These are phyloP conservation scores for Boletus vermiculosoides DNA, from an alignment of 768 basidiomycete species.

Conservation along the genomic window DNA sequence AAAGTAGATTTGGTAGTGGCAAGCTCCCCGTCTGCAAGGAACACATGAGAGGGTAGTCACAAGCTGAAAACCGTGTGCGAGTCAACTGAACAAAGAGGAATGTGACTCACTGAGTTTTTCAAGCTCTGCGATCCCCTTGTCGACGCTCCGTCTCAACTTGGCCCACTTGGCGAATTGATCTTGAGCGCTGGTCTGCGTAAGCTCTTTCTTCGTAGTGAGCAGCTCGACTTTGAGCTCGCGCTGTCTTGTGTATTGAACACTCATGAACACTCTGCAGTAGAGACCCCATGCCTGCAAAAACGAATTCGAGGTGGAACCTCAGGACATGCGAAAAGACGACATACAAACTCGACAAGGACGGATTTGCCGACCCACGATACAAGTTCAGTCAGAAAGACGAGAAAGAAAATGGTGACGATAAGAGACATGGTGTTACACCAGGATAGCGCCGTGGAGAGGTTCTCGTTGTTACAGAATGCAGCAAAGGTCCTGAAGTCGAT, in stretches of 20 bases:
- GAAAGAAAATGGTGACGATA: slow-evolving; percentile 74
- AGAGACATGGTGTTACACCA: slow-evolving; percentile 57
- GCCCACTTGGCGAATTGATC: slow-evolving; percentile 99
- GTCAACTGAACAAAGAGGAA: not conserved
- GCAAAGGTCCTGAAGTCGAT: not conserved
- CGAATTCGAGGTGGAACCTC: slow-evolving; percentile 2
- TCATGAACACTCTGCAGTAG: slow-evolving; percentile 66
- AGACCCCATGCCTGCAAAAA: slow-evolving; percentile 64
- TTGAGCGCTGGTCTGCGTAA: slow-evolving; percentile 88
- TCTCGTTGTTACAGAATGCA: slow-evolving; percentile 6
- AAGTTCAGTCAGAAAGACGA: slow-evolving; percentile 81
- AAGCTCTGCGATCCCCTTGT: slow-evolving; percentile 87
- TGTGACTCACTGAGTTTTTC: slow-evolving; percentile 84
- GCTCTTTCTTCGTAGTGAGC: slow-evolving; percentile 76
- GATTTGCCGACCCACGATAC: slow-evolving; percentile 88
- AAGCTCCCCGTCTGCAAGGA: slow-evolving; percentile 61
- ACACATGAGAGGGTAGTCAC: slow-evolving; percentile 1
- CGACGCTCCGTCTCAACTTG: slow-evolving; percentile 82
- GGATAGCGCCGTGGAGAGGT: not conserved
- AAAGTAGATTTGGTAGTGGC: slow-evolving; percentile 60
- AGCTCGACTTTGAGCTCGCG: slow-evolving; percentile 76
- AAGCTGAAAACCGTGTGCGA: not conserved
- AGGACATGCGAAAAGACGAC: slow-evolving; percentile 31
- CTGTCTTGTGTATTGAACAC: slow-evolving; percentile 55
- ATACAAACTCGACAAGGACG: slow-evolving; percentile 76